Evolutionary conservation across 208 protist genomes (phyloP).

Genomic region (Entamoeba dispar): DNA sequence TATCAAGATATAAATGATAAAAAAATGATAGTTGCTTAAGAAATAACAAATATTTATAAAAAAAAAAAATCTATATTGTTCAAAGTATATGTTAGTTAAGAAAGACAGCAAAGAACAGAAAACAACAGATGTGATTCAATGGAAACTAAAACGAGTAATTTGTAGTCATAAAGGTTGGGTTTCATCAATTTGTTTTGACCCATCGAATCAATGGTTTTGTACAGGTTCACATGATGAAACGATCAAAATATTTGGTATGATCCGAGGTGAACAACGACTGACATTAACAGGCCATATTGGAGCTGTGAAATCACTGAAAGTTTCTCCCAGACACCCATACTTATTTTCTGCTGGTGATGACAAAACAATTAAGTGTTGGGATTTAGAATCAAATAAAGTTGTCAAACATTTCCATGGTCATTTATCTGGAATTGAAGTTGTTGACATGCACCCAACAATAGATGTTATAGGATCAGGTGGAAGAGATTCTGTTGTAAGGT

Average conservation of each 20-base stretch:
- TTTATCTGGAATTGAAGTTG: constrained; percentile 38
- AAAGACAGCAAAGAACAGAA: too few species aligned
- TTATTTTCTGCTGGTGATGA: constrained; percentile 91
- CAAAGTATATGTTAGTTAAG: too few species aligned
- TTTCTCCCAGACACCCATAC: constrained; percentile 75
- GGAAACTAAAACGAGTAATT: constrained; percentile 34
- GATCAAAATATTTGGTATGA: constrained; percentile 68
- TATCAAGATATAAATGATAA: too few species aligned
- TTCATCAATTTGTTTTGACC: constrained; percentile 70
- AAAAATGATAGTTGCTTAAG: too few species aligned
- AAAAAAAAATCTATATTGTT: too few species aligned
- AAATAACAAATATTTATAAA: too few species aligned
- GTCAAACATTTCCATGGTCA: constrained; percentile 6
- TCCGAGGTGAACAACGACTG: constrained; percentile 54
- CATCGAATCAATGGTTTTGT: constrained; percentile 89
- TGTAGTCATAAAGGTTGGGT: constrained; percentile 74
- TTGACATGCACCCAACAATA: constrained; percentile 75
- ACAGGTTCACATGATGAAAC: constrained; percentile 67
- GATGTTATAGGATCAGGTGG: constrained; percentile 84
- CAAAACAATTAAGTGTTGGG: constrained; percentile 93
- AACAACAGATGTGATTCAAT: background rate
- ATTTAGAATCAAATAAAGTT: constrained; percentile 71
- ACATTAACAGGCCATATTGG: constrained; percentile 85
- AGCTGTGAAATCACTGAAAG: constrained; percentile 31
- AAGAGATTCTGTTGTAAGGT: constrained; percentile 59